Base-by-base conservation (phyloP, 495 filamentous ascomycete species). In the Xylaria curta region DNA sequence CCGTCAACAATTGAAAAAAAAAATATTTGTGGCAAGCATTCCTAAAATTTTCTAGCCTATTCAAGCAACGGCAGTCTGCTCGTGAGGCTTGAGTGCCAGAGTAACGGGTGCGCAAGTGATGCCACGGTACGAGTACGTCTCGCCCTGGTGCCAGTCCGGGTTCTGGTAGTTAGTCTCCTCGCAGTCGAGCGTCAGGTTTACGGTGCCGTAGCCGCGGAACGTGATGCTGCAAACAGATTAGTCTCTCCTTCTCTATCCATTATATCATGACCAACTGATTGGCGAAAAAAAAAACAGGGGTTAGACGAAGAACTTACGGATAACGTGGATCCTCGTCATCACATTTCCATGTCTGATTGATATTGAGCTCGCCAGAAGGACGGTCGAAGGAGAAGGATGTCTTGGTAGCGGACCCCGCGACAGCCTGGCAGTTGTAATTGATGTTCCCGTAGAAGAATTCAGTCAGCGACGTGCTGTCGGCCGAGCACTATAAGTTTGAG, bases 131-230 rank as follows among this genome's bases (percentile, higher is more conserved):
- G 82, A 82, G 70, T 85, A 85, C 56, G 80, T 82, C 60, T 83
- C 61, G 10, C 84, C 84, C 10, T 77, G 69, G 0, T 71, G 75
- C 83, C 83, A 85, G 75, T 83, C 74, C 3, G 79, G 77, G 75
- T 85, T 85, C 73, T 75, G 58, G 72, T 73, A 82, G 0, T 71
- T 74, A n/a, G 70, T 72, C 31, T 82, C 79, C 1, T 71, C 76
- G 76, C 84, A 85, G 21, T 71, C 67, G n/a, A 83, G 76, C 5
- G 69, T 74, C 33, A 84, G 56, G 42, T 78, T 75, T 36, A 73
- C 76, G 10, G 76, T 69, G 24, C 82, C 82, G 38, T 76, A 72
- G n/a, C 73, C 83, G 28, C 74, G 73, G 73, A 85, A 83, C 4
- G 71, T 82, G 53, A 74, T 75, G 5, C 81, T 84, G 15, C 42